phyloP scores from a whole-genome alignment of 257 asterid genomes.

The Orobanche coerulescens region DNA sequence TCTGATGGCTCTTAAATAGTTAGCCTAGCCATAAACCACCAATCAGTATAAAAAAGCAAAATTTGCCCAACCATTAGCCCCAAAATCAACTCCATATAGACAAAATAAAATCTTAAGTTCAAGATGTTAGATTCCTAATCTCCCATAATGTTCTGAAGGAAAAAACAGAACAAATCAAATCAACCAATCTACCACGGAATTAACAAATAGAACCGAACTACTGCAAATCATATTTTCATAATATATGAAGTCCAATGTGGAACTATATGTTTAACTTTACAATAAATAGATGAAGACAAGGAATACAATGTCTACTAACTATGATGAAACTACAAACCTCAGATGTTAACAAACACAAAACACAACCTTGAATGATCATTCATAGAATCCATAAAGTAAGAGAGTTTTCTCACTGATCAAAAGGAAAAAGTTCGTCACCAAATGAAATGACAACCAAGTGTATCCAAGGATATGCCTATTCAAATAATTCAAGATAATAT shows the following conservation, averaged over 20 bases:
- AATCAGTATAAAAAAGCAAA: neutral
- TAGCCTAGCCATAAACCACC: neutral
- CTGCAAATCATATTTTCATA: neutral
- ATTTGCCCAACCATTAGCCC: neutral
- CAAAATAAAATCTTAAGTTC: neutral
- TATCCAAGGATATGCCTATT: neutral
- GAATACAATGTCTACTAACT: neutral
- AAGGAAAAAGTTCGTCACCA: neutral
- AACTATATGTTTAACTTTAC: neutral
- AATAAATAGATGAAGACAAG: neutral
- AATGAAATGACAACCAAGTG: neutral
- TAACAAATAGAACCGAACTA: constrained; percentile 1
- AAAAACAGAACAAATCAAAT: neutral
- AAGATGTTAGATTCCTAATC: neutral
- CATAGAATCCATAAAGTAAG: neutral
- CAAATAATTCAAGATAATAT: neutral
- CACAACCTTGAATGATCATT: neutral
- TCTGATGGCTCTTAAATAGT: neutral
- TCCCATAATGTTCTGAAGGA: neutral
- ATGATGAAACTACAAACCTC: neutral
- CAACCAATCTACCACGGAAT: neutral
- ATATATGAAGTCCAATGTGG: neutral
- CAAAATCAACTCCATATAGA: neutral
- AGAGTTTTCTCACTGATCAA: neutral
- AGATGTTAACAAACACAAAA: neutral